Evolutionary conservation across 2,329 filamentous ascomycete species (phyloP).

Genomic region (Fusarium sp.): DNA sequence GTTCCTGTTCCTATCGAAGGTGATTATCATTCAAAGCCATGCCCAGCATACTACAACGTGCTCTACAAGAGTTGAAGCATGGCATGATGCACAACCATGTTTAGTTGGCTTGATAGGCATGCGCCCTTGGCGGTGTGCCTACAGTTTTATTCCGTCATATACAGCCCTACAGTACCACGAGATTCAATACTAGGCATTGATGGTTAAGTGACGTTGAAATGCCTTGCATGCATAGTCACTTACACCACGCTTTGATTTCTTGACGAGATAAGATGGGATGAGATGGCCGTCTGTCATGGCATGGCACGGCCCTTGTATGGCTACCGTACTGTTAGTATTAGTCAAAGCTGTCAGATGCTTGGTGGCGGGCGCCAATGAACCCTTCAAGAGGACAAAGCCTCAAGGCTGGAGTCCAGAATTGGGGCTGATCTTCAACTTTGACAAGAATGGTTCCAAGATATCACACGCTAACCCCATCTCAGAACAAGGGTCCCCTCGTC

Average conservation of each 20-base stretch:
- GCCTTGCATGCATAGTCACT: slow-evolving; percentile 3
- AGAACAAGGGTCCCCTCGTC: slow-evolving; percentile 32
- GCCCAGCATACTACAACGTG: background rate
- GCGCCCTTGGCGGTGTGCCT: background rate
- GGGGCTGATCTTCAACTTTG: slow-evolving; percentile 40
- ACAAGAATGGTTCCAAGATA: slow-evolving; percentile 38
- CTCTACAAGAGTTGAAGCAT: slow-evolving; percentile 3
- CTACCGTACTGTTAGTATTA: slow-evolving; percentile 12
- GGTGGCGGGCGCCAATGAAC: slow-evolving; percentile 33
- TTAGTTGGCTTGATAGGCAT: background rate
- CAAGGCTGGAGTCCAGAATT: slow-evolving; percentile 28
- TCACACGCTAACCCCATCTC: slow-evolving; percentile 37
- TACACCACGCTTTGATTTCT: slow-evolving; percentile 14
- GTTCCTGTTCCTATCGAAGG: background rate
- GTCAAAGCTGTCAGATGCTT: slow-evolving; percentile 25
- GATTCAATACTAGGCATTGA: background rate
- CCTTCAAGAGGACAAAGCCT: slow-evolving; percentile 10
- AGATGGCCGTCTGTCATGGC: slow-evolving; percentile 18
- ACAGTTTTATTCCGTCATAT: background rate
- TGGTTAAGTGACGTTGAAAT: slow-evolving; percentile 4
- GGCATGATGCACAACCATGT: background rate
- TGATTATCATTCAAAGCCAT: slow-evolving; percentile 5
- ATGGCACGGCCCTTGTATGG: slow-evolving; percentile 32
- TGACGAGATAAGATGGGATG: slow-evolving; percentile 8
- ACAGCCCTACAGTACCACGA: background rate